Percentiles rank a stretch among this genome's conserved stretches.
These are phyloP conservation scores for Yarrowia sp. DNA, from an alignment of 805 yeast species.

Conservation along the genomic window DNA sequence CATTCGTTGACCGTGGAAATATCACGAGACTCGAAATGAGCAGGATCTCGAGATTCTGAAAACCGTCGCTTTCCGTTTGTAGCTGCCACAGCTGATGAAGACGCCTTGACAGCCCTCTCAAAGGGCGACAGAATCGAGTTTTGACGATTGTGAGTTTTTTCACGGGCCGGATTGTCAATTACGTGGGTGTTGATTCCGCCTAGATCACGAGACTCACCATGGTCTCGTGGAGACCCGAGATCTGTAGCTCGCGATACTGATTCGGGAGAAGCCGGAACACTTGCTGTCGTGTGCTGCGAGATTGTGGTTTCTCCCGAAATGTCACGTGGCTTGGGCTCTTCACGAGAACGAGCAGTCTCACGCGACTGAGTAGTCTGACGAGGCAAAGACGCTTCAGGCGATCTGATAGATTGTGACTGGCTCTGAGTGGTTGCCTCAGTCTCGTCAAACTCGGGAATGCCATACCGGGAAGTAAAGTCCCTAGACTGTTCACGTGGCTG, in stretches of 20 bases:
- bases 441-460: slow-evolving; percentile 3
- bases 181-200: neutral
- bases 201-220: neutral
- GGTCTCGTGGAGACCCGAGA: slow-evolving; percentile 4
- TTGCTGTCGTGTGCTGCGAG: neutral
- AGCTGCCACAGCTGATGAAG: neutral
- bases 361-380: neutral
- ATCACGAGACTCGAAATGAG: neutral
- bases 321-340: no score
- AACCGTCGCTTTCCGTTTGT: slow-evolving; percentile 1
- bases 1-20: slow-evolving; percentile 5
- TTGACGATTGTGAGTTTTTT: neutral
- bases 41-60: neutral
- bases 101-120: neutral
- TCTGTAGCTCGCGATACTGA: neutral
- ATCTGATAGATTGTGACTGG: neutral
- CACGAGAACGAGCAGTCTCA: neutral
- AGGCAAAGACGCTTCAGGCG: neutral
- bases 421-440: neutral
- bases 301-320: neutral
- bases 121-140: slow-evolving; percentile 8
- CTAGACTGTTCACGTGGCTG: neutral
- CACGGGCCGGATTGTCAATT: neutral
- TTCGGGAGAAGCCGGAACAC: neutral
- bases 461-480: slow-evolving; percentile 4